phyloP scores from a whole-genome alignment of 768 basidiomycete species.

The Postia placenta region DNA sequence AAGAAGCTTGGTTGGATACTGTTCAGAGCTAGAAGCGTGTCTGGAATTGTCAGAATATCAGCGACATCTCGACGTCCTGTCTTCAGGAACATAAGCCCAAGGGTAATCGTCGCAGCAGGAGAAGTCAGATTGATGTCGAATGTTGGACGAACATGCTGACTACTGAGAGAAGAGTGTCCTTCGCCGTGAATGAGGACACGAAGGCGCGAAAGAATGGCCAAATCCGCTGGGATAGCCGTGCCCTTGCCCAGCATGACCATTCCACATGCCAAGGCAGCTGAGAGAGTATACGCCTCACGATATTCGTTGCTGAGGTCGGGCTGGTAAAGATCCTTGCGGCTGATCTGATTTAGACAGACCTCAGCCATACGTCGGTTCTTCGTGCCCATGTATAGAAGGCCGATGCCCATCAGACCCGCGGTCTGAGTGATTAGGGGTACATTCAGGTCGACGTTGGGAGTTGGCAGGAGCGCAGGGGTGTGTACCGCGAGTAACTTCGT shows the following conservation, averaged over 20 bases:
- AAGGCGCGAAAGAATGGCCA: conserved; percentile 59
- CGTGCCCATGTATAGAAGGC: conserved; percentile 85
- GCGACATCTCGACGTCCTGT: conserved; percentile 83
- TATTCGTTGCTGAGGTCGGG: conserved; percentile 85
- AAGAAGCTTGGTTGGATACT: conserved; percentile 86
- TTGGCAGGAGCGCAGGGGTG: conserved; percentile 87
- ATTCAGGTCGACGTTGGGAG: conserved; percentile 82
- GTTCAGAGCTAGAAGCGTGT: conserved; percentile 73
- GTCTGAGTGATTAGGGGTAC: conserved; percentile 87
- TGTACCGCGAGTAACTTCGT: conserved; percentile 91
- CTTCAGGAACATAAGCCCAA: conserved; percentile 90
- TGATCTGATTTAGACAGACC: conserved; percentile 81
- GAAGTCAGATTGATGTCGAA: conserved; percentile 91
- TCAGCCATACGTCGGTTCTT: conserved; percentile 90
- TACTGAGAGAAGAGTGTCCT: conserved; percentile 33
- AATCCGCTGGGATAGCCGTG: conserved; percentile 69
- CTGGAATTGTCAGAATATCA: conserved; percentile 77
- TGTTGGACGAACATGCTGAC: conserved; percentile 32
- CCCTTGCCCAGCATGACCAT: conserved; percentile 96
- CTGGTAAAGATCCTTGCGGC: conserved; percentile 67
- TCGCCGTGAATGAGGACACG: conserved; percentile 76
- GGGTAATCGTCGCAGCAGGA: conserved; percentile 82
- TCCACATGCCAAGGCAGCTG: conserved; percentile 87
- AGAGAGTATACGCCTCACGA: conserved; percentile 87
- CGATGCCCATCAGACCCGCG: conserved; percentile 81